These are phyloP conservation scores for Metschnikowia rubicola DNA, from an alignment of 805 yeast species.

Conservation along the genomic window DNA sequence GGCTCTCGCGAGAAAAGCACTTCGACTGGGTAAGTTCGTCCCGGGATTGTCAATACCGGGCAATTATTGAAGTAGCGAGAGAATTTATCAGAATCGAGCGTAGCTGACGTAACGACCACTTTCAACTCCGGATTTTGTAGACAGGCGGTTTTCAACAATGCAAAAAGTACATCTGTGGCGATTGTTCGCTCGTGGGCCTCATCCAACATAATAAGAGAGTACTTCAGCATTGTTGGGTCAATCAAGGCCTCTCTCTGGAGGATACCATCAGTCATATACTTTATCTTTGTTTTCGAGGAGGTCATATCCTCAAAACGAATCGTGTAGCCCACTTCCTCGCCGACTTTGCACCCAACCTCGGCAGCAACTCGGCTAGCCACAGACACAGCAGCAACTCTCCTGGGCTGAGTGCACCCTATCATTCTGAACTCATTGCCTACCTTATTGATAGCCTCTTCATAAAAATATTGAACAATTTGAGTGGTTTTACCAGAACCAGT, in stretches of 20 bases:
- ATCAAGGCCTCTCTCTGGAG: conserved; percentile 79
- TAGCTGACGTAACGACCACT: conserved; percentile 87
- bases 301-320: conserved; percentile 77
- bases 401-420: conserved; percentile 74
- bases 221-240: conserved; percentile 73
- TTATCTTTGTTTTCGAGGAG: conserved; percentile 60
- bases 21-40: conserved; percentile 89
- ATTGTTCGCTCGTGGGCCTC: conserved; percentile 97
- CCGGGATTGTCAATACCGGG: conserved; percentile 82
- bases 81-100: conserved; percentile 85
- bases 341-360: conserved; percentile 67
- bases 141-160: conserved; percentile 75
- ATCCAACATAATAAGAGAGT: conserved; percentile 87
- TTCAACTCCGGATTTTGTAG: conserved; percentile 65
- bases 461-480: conserved; percentile 39
- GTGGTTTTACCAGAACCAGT: conserved; percentile 64
- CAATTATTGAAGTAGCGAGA: conserved; percentile 73
- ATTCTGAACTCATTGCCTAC: conserved; percentile 22
- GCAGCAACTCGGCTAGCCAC: conserved; percentile 82
- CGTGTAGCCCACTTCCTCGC: conserved; percentile 78
- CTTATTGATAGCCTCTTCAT: conserved; percentile 58
- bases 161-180: conserved; percentile 89
- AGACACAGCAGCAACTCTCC: conserved; percentile 79
- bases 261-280: conserved; percentile 98
- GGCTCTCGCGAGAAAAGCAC: conserved; percentile 76